A percentile compares a stretch with the other conserved stretches of the same genome.
Evolutionary conservation across 768 basidiomycete genomes (phyloP).

Genomic region (Lactifluus rugatus): DNA sequence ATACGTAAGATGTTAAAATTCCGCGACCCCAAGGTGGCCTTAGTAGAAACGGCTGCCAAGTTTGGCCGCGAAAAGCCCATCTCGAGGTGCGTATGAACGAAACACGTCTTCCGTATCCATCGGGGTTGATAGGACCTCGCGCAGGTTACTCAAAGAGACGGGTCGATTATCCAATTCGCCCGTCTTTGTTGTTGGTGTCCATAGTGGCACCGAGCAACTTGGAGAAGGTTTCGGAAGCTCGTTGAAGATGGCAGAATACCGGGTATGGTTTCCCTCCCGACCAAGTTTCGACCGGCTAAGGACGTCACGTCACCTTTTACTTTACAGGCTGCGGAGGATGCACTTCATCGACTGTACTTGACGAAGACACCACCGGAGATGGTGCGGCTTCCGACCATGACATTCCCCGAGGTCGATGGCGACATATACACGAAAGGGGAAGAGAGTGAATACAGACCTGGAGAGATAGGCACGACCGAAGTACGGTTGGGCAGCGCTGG

Average conservation of each 20-base stretch:
- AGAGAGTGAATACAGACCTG: constrained; percentile 42
- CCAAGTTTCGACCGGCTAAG: constrained; percentile 3
- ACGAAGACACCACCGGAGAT: constrained; percentile 63
- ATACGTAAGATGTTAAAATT: constrained; percentile 72
- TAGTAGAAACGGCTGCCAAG: constrained; percentile 62
- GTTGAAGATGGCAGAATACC: constrained; percentile 88
- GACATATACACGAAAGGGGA: constrained; percentile 42
- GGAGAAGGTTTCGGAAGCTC: constrained; percentile 94
- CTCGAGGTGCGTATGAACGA: constrained; percentile 44
- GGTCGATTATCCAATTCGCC: constrained; percentile 88
- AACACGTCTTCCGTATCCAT: neutral
- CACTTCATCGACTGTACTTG: constrained; percentile 73
- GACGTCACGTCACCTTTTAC: constrained; percentile 1
- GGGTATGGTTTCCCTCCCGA: constrained; percentile 37
- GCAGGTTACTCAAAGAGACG: constrained; percentile 81
- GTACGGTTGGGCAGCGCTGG: constrained; percentile 62
- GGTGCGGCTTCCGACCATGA: constrained; percentile 61
- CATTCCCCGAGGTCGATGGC: constrained; percentile 51
- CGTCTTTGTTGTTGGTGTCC: constrained; percentile 93
- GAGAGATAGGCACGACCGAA: constrained; percentile 51
- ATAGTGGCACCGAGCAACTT: constrained; percentile 70
- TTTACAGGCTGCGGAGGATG: constrained; percentile 72
- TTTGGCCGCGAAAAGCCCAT: constrained; percentile 56
- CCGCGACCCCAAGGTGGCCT: constrained; percentile 67
- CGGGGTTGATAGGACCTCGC: neutral